Percentiles rank a stretch among this genome's conserved stretches.
These are phyloP conservation scores for Saturnispora hagleri DNA, from an alignment of 805 yeast species.

Conservation along the genomic window DNA sequence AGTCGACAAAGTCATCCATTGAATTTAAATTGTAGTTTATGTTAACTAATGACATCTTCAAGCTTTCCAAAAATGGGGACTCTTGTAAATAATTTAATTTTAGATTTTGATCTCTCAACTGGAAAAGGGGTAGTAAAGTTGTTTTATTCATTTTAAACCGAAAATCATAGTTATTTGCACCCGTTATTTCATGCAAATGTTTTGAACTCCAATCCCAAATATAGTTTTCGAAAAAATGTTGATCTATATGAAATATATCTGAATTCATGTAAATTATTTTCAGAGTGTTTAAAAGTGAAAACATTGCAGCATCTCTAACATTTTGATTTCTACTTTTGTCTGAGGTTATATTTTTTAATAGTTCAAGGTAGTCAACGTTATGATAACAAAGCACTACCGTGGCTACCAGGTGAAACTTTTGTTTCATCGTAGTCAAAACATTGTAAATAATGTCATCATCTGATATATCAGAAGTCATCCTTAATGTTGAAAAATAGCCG, in stretches of 20 bases:
- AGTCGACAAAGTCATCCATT: constrained; percentile 14
- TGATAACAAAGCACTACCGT: not conserved
- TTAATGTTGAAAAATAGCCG: not conserved
- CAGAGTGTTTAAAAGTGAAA: constrained; percentile 4
- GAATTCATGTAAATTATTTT: constrained; percentile 5
- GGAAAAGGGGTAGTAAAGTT: constrained; percentile 23
- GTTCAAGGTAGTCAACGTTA: not conserved
- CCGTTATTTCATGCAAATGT: constrained; percentile 11
- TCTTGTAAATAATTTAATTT: constrained; percentile 20
- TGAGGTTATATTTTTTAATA: not conserved
- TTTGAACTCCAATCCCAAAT: not conserved
- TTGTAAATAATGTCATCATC: not conserved
- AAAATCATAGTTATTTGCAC: constrained; percentile 15
- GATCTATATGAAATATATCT: constrained; percentile 5
- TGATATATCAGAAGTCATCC: not conserved
- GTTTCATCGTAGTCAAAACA: not conserved
- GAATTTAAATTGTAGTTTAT: constrained; percentile 16
- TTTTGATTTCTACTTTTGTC: not conserved
- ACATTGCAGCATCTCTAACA: constrained; percentile 8
- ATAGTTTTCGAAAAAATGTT: not conserved
- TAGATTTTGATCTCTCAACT: constrained; percentile 26
- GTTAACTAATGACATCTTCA: constrained; percentile 16
- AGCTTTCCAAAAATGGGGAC: constrained; percentile 14
- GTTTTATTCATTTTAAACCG: constrained; percentile 11
- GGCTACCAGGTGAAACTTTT: too few relatives aligned